Evolutionary conservation across 2,329 filamentous ascomycete genomes (phyloP), one percentile per base, ranked within the genome.

Genomic region (Sclerotinia glacialis): DNA sequence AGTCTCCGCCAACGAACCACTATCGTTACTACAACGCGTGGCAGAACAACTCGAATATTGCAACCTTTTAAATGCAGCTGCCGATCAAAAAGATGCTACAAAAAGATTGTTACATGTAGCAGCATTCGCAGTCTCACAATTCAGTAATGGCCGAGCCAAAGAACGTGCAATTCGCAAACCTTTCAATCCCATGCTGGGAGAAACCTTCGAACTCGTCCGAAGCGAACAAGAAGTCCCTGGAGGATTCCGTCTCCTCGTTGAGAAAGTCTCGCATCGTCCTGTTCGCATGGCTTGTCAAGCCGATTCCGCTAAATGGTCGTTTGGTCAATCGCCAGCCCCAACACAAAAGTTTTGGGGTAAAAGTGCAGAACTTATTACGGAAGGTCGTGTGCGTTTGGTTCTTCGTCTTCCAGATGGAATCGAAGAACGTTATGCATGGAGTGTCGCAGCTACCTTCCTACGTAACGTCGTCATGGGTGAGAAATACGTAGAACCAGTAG

Each of bases 301-400:
- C 5, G 95, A 99, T 77, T 87, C 91, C 49, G 84, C 87, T 49
- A 82, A 85, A 67, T 99, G 95, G 95, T 92, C 90, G 2, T 89
- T 97, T 69, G 84, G 91, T 0, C 95, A 98, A 76, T 91, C 90
- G 5, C 92, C 95, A 0, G 89, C 90, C 66, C 95, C 95, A 0
- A 89, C 90, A 28, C 94, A 99, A 76, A 98, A 98, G 76, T 99
- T 99, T 80, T 98, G 95, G 95, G 95, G 95, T 66, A 98, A 98
- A 81, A 94, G 90, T 65, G 92, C 92, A 3, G 95, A 99, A 78
- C 87, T 99, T 69, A 95, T 91, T 68, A 98, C 93, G 0, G 94
- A 97, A 65, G 95, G 95, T 2, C 90, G 92, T 34, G 88, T 92
- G 4, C 86, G 93, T 59, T 83, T 97, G 49, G 86, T 88, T 49